phyloP scores from a whole-genome alignment of 306 rosid species.

The Cucurbita ficifolia region DNA sequence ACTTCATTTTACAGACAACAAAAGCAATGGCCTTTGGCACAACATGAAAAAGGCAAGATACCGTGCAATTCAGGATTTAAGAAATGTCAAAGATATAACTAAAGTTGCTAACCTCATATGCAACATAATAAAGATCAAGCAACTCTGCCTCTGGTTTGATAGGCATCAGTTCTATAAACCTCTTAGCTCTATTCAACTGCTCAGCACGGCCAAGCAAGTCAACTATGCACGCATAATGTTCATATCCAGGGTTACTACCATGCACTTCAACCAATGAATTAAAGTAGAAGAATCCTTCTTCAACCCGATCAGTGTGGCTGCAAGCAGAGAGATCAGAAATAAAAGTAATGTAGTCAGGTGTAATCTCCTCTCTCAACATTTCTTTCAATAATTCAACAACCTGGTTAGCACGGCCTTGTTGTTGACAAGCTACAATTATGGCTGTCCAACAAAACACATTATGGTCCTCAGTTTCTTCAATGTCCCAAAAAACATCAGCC shows the following conservation, averaged over 20 bases:
- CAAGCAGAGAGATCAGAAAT: slow-evolving; percentile 50
- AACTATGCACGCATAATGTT: slow-evolving; percentile 60
- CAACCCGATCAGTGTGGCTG: slow-evolving; percentile 43
- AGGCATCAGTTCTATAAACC: slow-evolving; percentile 37
- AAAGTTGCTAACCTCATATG: no score
- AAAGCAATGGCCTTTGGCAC: neutral
- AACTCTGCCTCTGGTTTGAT: slow-evolving; percentile 27
- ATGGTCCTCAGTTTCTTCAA: slow-evolving; percentile 23
- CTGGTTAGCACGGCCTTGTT: slow-evolving; percentile 39
- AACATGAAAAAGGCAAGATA: neutral
- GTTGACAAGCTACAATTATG: slow-evolving; percentile 45
- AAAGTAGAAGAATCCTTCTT: slow-evolving; percentile 41
- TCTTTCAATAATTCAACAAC: slow-evolving; percentile 36
- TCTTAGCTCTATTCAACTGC: slow-evolving; percentile 34
- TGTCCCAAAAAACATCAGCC: slow-evolving; percentile 23
- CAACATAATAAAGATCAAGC: no score
- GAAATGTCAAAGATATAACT: no score
- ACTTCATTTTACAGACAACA: neutral
- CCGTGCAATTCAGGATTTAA: neutral
- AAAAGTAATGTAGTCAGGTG: slow-evolving; percentile 41
- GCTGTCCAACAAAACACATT: slow-evolving; percentile 58
- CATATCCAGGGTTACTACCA: slow-evolving; percentile 30
- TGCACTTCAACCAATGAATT: slow-evolving; percentile 32
- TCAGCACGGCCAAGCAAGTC: slow-evolving; percentile 57
- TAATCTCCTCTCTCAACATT: slow-evolving; percentile 34